A percentile compares a stretch with the other conserved stretches of the same genome.
phyloP scores from a whole-genome alignment of 139 green algal genomes.

The Diplosphaera chodatii region DNA sequence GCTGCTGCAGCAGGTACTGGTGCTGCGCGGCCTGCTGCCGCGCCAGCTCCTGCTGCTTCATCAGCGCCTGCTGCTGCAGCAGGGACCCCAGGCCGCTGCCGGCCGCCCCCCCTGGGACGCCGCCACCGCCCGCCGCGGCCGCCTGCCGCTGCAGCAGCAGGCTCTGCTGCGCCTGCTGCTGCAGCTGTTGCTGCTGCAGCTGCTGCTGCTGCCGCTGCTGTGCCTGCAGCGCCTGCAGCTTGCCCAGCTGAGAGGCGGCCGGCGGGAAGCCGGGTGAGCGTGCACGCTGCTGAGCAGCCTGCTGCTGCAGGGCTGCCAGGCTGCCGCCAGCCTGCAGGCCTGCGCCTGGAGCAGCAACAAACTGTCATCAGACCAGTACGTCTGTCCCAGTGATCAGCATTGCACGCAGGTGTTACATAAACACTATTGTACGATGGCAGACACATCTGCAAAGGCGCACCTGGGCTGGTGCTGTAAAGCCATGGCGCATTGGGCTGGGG shows the following conservation, averaged over 20 bases:
- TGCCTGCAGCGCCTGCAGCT: neutral
- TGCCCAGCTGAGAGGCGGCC: neutral
- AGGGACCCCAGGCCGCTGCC: neutral
- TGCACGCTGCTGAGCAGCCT: neutral
- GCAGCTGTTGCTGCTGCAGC: too few relatives aligned
- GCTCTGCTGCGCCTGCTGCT: neutral
- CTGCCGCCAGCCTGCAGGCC: neutral
- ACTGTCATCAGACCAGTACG: too few relatives aligned
- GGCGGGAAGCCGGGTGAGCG: neutral
- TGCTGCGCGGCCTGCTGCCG: neutral
- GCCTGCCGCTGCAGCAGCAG: constrained; percentile 1
- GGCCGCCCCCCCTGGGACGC: too few relatives aligned
- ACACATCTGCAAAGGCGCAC: too few relatives aligned
- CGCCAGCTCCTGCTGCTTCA: neutral
- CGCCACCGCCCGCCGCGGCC: too few relatives aligned
- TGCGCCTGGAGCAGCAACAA: too few relatives aligned
- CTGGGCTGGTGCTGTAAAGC: neutral
- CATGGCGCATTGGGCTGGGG: neutral
- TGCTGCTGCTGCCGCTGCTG: neutral
- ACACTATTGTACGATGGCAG: too few relatives aligned
- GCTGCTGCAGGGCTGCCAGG: neutral
- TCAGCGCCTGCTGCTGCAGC: neutral
- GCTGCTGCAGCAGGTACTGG: neutral
- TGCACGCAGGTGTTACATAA: too few relatives aligned
- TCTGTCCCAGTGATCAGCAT: too few relatives aligned